Base-by-base conservation (phyloP, 2,329 filamentous ascomycete genomes). In the Colletotrichum sp. region DNA sequence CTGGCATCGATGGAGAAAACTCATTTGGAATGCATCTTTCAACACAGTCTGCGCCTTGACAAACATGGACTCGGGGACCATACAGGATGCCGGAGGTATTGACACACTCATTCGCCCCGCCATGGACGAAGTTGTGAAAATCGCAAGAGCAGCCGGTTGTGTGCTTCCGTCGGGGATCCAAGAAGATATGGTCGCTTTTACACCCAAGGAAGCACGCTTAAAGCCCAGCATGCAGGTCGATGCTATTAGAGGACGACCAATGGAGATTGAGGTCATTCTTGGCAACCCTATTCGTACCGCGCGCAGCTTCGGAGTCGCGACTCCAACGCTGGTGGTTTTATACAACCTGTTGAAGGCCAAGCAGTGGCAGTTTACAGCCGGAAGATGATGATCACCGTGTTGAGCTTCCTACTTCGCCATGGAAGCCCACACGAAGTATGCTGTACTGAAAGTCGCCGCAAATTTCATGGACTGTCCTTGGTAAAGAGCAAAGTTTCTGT, bases 401-500 rank as follows among this genome's bases (percentile, higher is more conserved):
- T 43, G 39, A 10, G 16, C 18, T n/a, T 10, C 39, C 3, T 48
- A n/a, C 18, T 48, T 48, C 39, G 0, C 6, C 9, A 6, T 48
- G 18, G 3, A n/a, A 48, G 8, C 39, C 39, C 18, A 43, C 4
- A n/a, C 18, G 39, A 43, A 12, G 0, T n/a, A n/a, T 43, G 4
- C 18, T 48, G 5, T n/a, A 4, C 1, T 48, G 0, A 2, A 12
- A 48, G 18, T 48, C 3, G 39, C 5, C 3, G 5, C 9, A 48
- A n/a, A 48, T 48, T 6, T 6, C 9, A 6, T 6, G 39, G 39
- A n/a, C 9, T 48, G 5, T 48, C 0, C 18, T 52, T 21, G 43
- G 43, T 0, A 4, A 52, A 4, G 43, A 1, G 43, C 0, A 7
- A 52, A 13, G 6, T 21, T 21, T 21, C 3, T 52, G n/a, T 13